A percentile compares a stretch with the other conserved stretches of the same genome.
phyloP scores from a whole-genome alignment of 768 basidiomycete species.

The Mycena belliarum region DNA sequence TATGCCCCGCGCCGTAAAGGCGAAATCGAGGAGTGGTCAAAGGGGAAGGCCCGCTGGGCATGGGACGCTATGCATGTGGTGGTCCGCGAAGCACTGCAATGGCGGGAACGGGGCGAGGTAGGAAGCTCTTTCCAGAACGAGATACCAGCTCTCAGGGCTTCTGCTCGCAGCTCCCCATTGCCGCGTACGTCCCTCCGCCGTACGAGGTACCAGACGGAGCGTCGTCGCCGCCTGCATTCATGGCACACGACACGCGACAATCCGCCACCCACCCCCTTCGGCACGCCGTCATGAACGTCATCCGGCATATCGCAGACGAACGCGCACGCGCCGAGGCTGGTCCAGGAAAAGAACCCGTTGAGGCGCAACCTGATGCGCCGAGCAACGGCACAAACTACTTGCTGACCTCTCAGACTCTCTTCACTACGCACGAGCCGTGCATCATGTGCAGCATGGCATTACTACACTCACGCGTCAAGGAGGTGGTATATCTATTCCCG shows the following conservation, averaged over 20 bases:
- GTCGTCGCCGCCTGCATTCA: constrained; percentile 36
- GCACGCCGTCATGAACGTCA: constrained; percentile 80
- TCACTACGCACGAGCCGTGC: constrained; percentile 95
- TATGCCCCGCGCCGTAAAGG: constrained; percentile 70
- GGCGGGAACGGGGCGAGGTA: constrained; percentile 61
- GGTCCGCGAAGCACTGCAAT: constrained; percentile 49
- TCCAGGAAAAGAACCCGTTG: constrained; percentile 1
- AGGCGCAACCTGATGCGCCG: constrained; percentile 15
- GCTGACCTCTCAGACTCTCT: constrained; percentile 79
- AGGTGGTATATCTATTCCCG: constrained; percentile 73
- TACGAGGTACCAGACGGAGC: constrained; percentile 33
- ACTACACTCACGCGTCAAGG: constrained; percentile 90
- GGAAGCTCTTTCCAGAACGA: constrained; percentile 20
- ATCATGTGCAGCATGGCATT: constrained; percentile 98
- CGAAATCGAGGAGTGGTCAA: constrained; percentile 68
- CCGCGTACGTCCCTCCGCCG: constrained; percentile 65
- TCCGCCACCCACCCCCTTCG: constrained; percentile 76
- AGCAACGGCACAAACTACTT: constrained; percentile 83
- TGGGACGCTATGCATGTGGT: constrained; percentile 61
- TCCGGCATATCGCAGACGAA: constrained; percentile 65
- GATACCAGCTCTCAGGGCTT: constrained; percentile 4
- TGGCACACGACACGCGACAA: constrained; percentile 69
- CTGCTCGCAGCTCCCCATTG: constrained; percentile 65
- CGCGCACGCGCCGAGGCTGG: constrained; percentile 33
- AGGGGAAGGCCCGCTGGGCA: constrained; percentile 73